Evolutionary conservation across 352 stramenopile species (phyloP).

Genomic region (Globisporangium uncinulatum): DNA sequence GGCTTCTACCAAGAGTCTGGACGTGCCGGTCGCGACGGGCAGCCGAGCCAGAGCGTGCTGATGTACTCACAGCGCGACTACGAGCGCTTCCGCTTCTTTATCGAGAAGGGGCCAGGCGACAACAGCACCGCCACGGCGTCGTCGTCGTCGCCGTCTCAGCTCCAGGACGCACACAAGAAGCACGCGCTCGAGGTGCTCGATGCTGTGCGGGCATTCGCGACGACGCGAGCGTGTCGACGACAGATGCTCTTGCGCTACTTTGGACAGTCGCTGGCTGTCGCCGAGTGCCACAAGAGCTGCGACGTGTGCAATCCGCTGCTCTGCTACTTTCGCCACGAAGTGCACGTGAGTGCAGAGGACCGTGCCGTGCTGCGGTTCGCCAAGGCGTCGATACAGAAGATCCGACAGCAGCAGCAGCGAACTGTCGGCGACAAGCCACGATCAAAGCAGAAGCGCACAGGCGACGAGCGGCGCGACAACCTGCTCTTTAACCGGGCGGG

Average conservation of each 20-base stretch:
- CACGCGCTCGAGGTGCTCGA: constrained; percentile 23
- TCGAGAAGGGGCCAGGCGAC: constrained; percentile 21
- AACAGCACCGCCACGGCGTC: background rate
- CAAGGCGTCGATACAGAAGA: constrained; percentile 6
- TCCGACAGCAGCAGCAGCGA: background rate
- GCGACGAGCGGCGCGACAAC: constrained; percentile 33
- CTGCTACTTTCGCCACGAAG: constrained; percentile 44
- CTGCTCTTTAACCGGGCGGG: constrained; percentile 38
- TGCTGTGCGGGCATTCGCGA: constrained; percentile 49
- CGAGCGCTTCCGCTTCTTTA: constrained; percentile 39
- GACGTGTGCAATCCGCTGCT: constrained; percentile 58
- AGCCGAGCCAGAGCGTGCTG: constrained; percentile 80
- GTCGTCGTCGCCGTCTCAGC: background rate
- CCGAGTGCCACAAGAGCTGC: constrained; percentile 39
- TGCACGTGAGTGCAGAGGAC: constrained; percentile 9
- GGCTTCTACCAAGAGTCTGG: constrained; percentile 98
- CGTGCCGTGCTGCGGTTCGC: constrained; percentile 8
- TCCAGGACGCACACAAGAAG: constrained; percentile 12
- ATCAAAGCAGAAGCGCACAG: constrained; percentile 22
- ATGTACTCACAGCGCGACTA: constrained; percentile 69
- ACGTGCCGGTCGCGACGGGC: constrained; percentile 92
- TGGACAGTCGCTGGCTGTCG: constrained; percentile 36
- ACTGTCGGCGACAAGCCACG: background rate
- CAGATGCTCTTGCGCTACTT: constrained; percentile 53
- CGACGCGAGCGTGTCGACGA: constrained; percentile 41